Evolutionary conservation across 352 stramenopile genomes (phyloP).

Genomic region (Phytophthora citricola): DNA sequence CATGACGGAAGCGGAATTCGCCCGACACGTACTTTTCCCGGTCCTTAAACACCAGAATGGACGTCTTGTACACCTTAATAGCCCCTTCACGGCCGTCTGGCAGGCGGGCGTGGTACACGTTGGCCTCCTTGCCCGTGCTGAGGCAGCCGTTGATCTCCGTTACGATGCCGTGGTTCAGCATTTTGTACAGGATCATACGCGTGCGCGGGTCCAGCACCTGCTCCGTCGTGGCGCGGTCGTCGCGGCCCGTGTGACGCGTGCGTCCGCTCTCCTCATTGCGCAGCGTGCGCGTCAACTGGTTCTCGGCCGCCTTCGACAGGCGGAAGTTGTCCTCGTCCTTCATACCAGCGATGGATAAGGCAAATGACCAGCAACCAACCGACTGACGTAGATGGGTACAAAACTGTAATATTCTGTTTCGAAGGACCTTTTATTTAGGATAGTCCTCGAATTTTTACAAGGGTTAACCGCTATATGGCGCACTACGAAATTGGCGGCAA

Average conservation of each 20-base stretch:
- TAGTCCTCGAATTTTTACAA: not conserved
- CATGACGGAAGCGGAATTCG: conserved; percentile 97
- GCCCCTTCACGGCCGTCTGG: conserved; percentile 77
- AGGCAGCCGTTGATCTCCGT: conserved; percentile 98
- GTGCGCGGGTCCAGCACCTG: conserved; percentile 98
- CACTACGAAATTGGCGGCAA: not conserved
- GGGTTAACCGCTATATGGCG: too few species aligned
- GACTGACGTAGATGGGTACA: conserved; percentile 22
- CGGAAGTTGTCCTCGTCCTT: conserved; percentile 70
- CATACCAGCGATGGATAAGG: conserved; percentile 30
- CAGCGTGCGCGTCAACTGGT: conserved; percentile 79
- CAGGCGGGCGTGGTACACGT: conserved; percentile 98
- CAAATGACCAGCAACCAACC: conserved; percentile 26
- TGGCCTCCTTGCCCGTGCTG: conserved; percentile 99
- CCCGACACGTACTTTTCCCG: conserved; percentile 99
- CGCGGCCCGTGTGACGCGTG: conserved; percentile 93
- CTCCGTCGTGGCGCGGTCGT: conserved; percentile 98
- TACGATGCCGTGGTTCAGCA: conserved; percentile 97
- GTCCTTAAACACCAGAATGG: conserved; percentile 99
- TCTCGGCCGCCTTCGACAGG: conserved; percentile 81
- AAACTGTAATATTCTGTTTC: too few species aligned
- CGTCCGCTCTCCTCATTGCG: conserved; percentile 80
- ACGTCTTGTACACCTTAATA: conserved; percentile 90
- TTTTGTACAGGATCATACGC: conserved; percentile 98
- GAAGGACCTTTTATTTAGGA: not conserved